Evolutionary conservation across 768 basidiomycete species (phyloP).

Genomic region (Pseudohyphozyma bogoriensis): DNA sequence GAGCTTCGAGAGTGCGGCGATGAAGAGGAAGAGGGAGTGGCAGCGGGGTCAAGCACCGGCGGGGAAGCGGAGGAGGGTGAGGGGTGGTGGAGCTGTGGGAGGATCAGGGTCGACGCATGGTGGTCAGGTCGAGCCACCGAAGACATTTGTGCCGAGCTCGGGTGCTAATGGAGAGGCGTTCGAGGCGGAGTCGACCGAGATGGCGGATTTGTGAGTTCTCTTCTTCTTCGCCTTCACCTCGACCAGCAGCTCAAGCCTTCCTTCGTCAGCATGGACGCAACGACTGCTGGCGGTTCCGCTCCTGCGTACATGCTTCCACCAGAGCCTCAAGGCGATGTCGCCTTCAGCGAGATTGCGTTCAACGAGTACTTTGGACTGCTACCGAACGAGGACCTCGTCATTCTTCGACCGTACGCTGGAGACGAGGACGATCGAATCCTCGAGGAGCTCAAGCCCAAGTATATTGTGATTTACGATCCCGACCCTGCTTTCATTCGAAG

Average conservation of each 20-base stretch:
- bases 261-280: not conserved
- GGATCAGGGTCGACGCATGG: slow-evolving; percentile 2
- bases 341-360: slow-evolving; percentile 47
- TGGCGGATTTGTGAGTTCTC: slow-evolving; percentile 50
- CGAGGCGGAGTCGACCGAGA: slow-evolving; percentile 39
- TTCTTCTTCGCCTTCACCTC: not conserved
- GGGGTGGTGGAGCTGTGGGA: slow-evolving; percentile 54
- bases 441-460: slow-evolving; percentile 75
- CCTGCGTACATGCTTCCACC: slow-evolving; percentile 1
- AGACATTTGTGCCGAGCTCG: slow-evolving; percentile 9
- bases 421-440: slow-evolving; percentile 85
- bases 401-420: slow-evolving; percentile 79
- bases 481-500: slow-evolving; percentile 84
- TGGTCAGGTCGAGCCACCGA: not conserved
- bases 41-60: slow-evolving; percentile 42
- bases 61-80: slow-evolving; percentile 55
- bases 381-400: slow-evolving; percentile 62
- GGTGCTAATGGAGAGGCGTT: slow-evolving; percentile 23
- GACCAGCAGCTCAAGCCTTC: not conserved
- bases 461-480: slow-evolving; percentile 92
- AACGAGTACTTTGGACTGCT: slow-evolving; percentile 72
- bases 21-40: slow-evolving; percentile 61
- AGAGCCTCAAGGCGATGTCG: slow-evolving; percentile 15
- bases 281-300: not conserved
- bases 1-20: slow-evolving; percentile 51